These are phyloP conservation scores for Epichloe festucae DNA, from an alignment of 2,329 filamentous ascomycete species.

Conservation along the genomic window DNA sequence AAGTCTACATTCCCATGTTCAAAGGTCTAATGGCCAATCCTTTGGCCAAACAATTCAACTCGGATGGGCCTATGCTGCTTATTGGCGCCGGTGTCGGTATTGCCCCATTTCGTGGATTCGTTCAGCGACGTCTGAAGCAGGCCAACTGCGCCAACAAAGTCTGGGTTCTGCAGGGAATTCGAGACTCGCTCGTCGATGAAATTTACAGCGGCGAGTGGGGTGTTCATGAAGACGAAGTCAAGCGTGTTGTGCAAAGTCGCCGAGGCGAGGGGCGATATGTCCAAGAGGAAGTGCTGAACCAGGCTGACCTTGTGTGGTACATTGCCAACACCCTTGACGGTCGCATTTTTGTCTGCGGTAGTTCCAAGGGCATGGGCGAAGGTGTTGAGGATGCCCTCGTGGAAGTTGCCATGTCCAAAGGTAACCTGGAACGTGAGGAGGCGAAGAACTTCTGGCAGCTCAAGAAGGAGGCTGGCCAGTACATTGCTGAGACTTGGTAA, in stretches of 20 bases:
- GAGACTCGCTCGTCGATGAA: slow-evolving; percentile 90
- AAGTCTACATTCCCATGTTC: slow-evolving; percentile 88
- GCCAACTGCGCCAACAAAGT: slow-evolving; percentile 97
- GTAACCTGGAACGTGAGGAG: slow-evolving; percentile 69
- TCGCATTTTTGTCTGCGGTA: slow-evolving; percentile 90
- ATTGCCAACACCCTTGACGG: slow-evolving; percentile 95
- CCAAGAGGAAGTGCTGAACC: slow-evolving; percentile 82
- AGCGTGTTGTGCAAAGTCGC: slow-evolving; percentile 66
- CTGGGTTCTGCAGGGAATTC: slow-evolving; percentile 87
- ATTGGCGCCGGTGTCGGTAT: slow-evolving; percentile 95
- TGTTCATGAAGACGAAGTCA: slow-evolving; percentile 76
- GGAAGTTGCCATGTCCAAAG: slow-evolving; percentile 86
- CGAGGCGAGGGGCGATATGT: slow-evolving; percentile 78
- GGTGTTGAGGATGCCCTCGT: slow-evolving; percentile 81
- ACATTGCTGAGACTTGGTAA: slow-evolving; percentile 74
- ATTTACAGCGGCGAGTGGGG: slow-evolving; percentile 96
- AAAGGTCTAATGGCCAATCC: slow-evolving; percentile 97
- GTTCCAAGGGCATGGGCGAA: slow-evolving; percentile 93
- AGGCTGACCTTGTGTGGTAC: slow-evolving; percentile 96
- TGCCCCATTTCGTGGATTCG: slow-evolving; percentile 94
- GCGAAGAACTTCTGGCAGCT: slow-evolving; percentile 79
- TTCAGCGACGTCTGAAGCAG: slow-evolving; percentile 83
- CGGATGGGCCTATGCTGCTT: slow-evolving; percentile 92
- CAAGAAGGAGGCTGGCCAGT: slow-evolving; percentile 88
- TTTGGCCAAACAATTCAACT: slow-evolving; percentile 78